Evolutionary conservation across 805 yeast genomes (phyloP), one percentile per base, ranked within the genome.

Genomic region (Pichia occidentalis): DNA sequence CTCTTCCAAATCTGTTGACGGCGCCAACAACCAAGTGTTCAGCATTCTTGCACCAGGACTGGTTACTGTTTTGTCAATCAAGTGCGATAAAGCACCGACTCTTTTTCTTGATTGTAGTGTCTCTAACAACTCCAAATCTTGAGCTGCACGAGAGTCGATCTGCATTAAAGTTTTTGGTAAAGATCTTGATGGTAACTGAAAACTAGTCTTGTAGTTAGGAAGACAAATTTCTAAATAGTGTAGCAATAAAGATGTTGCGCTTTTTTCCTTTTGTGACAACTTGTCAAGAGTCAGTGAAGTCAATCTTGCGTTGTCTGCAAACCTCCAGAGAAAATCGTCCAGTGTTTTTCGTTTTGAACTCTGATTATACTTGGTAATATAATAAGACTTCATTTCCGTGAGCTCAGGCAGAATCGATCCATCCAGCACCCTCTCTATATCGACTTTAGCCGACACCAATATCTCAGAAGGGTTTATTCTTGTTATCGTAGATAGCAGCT

Each of bases 401-500:
- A 79, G 53, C 24, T 73, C 79, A 1, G 75, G 67, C 46, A 69
- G 70, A 81, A 82, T 74, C 3, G 59, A 48, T 0, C 82, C 80
- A 24, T 54, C 52, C 12, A 65, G 59, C 1, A 75, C 44, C 5
- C 63, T 54, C 3, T 62, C 63, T 0, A 54, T 40, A 18, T 68
- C 63, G 7, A 74, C 56, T 0, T 63, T 64, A 30, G 70, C 71
- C 18, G 74, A 67, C 4, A 88, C 51, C 9, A 90, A 51, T 11
- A 90, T 74, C 50, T 90, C 98, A 25, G 79, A 71, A 0, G 98
- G 97, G 33, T 70, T 70, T 6, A 92, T 77, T 42, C 97, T 68
- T 0, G 90, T 68, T 1, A 92, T 62, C 29, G 85, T 85, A 5
- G 92, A 71, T 34, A 78, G 68, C 3, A 88, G 59, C 19, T 77